Conservation (phyloP, 176 grass and related monocot species). For the Raddia distichophylla region DNA sequence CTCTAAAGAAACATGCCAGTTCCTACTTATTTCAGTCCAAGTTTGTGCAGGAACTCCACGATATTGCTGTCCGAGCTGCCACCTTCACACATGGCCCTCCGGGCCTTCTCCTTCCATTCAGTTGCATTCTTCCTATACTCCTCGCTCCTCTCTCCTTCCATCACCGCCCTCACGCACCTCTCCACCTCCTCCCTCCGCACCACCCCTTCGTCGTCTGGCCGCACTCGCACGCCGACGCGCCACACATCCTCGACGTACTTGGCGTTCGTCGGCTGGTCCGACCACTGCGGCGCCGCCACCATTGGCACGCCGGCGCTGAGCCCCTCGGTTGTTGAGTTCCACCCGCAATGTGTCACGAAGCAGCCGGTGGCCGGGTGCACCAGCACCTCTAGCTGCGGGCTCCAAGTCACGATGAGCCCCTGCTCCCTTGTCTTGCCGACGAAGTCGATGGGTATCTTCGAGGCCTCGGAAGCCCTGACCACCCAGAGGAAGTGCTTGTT, state of each 20-base stretch:
- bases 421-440: neutral
- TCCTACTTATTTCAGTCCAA: neutral
- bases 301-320: conserved; percentile 20
- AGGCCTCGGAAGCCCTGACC: conserved; percentile 34
- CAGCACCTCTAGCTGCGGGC: conserved; percentile 67
- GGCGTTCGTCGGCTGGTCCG: conserved; percentile 68
- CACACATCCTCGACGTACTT: conserved; percentile 31
- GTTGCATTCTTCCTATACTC: conserved; percentile 43
- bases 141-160: conserved; percentile 27
- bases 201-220: neutral
- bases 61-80: conserved; percentile 61
- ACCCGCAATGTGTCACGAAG: conserved; percentile 71
- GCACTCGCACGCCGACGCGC: conserved; percentile 45
- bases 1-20: too few species aligned
- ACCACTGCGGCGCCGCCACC: conserved; percentile 57
- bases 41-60: conserved; percentile 33
- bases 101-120: conserved; percentile 42
- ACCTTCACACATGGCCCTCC: conserved; percentile 37
- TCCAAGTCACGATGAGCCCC: conserved; percentile 52
- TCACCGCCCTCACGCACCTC: conserved; percentile 22
- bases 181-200: conserved; percentile 26
- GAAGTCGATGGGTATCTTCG: conserved; percentile 42
- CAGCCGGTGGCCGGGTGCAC: conserved; percentile 53
- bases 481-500: conserved; percentile 68
- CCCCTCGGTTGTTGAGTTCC: conserved; percentile 64